Evolutionary conservation across 2,329 filamentous ascomycete species (phyloP).

Genomic region (Cladobotryum mycophilum): DNA sequence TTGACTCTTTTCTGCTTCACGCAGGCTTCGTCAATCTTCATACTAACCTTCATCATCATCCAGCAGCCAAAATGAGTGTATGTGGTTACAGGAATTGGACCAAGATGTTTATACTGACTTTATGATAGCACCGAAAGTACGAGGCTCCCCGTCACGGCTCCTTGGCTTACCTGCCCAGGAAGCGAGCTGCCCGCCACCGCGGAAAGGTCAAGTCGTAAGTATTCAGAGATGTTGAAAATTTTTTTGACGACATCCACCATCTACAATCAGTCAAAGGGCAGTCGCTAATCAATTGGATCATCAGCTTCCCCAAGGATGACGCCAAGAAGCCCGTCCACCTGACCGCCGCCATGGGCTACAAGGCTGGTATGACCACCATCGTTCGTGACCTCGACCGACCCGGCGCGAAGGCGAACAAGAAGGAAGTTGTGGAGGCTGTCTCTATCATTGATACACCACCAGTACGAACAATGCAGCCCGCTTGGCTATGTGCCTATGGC

Average conservation of each 20-base stretch:
- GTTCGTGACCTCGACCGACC: slow-evolving; percentile 98
- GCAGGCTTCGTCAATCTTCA: slow-evolving; percentile 29
- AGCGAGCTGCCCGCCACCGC: slow-evolving; percentile 89
- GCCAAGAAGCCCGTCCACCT: slow-evolving; percentile 99
- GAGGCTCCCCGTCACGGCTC: slow-evolving; percentile 94
- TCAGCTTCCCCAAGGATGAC: slow-evolving; percentile 99
- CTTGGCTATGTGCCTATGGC: slow-evolving; percentile 68
- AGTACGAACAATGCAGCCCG: slow-evolving; percentile 83
- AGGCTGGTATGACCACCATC: slow-evolving; percentile 99
- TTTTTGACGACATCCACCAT: background rate
- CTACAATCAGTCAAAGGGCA: background rate
- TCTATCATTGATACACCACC: slow-evolving; percentile 88
- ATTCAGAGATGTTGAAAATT: background rate
- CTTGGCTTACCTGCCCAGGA: slow-evolving; percentile 79
- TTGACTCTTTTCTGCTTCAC: slow-evolving; percentile 24
- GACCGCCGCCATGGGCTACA: slow-evolving; percentile 97
- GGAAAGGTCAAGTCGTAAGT: slow-evolving; percentile 98
- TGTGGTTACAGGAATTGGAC: slow-evolving; percentile 16
- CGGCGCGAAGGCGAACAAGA: slow-evolving; percentile 99
- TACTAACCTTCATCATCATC: slow-evolving; percentile 32
- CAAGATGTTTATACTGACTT: slow-evolving; percentile 11
- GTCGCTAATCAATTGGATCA: slow-evolving; percentile 23
- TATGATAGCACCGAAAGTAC: slow-evolving; percentile 49
- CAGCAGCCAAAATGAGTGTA: slow-evolving; percentile 38
- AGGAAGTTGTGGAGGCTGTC: slow-evolving; percentile 88